Percentiles rank a stretch among this genome's conserved stretches.
Conservation (phyloP, 140 eudicot species). For the Erigeron philadelphicus region DNA sequence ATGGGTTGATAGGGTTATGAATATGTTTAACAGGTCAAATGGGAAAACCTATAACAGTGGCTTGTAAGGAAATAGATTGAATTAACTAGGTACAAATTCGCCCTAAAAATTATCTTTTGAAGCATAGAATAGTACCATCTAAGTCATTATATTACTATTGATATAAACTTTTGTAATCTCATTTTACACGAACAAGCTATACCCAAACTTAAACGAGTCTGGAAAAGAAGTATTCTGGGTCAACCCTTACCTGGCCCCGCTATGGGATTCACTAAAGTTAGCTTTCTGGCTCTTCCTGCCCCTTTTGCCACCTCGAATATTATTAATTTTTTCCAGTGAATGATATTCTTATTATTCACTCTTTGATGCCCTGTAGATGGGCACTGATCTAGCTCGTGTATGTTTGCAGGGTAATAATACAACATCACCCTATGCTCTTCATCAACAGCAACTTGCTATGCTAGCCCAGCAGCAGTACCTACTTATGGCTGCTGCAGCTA, state of each 20-base stretch:
- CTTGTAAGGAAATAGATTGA: background rate
- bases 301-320: background rate
- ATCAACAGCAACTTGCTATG: constrained; percentile 95
- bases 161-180: background rate
- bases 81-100: background rate
- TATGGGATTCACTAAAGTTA: background rate
- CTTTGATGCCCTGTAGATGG: constrained; percentile 7
- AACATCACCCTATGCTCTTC: constrained; percentile 78
- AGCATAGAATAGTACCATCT: constrained; percentile 1
- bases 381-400: background rate
- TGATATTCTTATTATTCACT: background rate
- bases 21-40: background rate
- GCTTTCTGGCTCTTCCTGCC: background rate
- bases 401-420: constrained; percentile 66
- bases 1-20: background rate
- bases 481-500: constrained; percentile 86
- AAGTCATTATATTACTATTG: background rate
- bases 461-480: constrained; percentile 85
- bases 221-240: background rate
- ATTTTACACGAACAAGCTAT: background rate
- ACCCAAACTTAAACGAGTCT: background rate
- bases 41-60: background rate
- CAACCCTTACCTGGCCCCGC: background rate
- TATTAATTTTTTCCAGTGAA: background rate
- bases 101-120: background rate